phyloP scores from a whole-genome alignment of 495 filamentous ascomycete species.

The Penicillium daleae region DNA sequence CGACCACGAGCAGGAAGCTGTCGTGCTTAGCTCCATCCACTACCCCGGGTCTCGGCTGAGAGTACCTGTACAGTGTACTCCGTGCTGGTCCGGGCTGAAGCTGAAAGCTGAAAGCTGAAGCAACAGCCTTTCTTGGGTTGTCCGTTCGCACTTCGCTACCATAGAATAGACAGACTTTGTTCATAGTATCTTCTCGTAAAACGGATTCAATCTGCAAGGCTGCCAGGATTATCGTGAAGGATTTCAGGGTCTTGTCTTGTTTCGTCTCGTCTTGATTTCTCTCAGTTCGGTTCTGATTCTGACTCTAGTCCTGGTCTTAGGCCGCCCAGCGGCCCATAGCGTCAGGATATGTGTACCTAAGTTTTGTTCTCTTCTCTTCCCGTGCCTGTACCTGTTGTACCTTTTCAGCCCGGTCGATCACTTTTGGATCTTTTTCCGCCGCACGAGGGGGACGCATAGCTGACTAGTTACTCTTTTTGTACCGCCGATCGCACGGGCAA shows the following conservation, averaged over 20 bases:
- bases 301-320: neutral
- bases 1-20: slow-evolving; percentile 2
- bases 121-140: neutral
- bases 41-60: slow-evolving; percentile 2
- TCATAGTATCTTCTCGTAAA: neutral
- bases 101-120: slow-evolving; percentile 1
- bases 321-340: neutral
- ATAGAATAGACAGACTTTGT: neutral
- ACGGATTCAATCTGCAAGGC: neutral
- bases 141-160: slow-evolving; percentile 3
- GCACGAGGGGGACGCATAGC: neutral
- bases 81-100: neutral
- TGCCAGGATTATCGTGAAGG: neutral
- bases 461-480: neutral
- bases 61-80: neutral
- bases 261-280: neutral
- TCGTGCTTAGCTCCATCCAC: neutral
- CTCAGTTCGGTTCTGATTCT: neutral
- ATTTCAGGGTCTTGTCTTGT: neutral
- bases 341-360: neutral
- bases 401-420: neutral
- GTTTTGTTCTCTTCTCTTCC: neutral
- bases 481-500: neutral
- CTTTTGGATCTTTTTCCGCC: neutral
- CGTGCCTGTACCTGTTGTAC: neutral